Evolutionary conservation across 2,329 filamentous ascomycete genomes (phyloP), one percentile per base, ranked within the genome.

Genomic region (Whalleya microplaca): DNA sequence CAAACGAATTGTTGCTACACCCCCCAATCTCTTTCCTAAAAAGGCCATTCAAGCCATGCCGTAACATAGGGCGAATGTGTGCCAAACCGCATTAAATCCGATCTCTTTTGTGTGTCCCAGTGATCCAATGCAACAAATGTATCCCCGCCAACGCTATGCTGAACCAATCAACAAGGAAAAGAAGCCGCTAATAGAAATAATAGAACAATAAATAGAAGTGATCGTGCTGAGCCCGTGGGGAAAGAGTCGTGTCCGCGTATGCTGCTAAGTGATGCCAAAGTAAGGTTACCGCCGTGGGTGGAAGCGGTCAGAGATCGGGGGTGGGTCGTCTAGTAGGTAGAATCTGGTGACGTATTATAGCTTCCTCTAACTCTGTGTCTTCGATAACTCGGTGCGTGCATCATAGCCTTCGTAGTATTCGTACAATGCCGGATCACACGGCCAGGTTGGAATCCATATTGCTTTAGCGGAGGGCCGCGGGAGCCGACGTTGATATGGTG

Each of bases 401-500:
- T 57, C 55, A 51, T 62, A 59, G 62, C 63, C 66, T 62, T 59
- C 61, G 27, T 58, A 64, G 58, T 41, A 61, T 49, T 51, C 48
- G 51, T 56, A 51, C 44, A 29, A 40, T 55, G 54, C 43, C 46
- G 43, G 53, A 45, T 54, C 51, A 56, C 50, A 54, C 48, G 46
- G 58, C 52, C 54, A 53, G 53, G 50, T 43, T 45, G 29, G 52
- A 10, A 41, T 21, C 18, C 53, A 49, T 45, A 57, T 46, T 47
- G 57, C 48, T 56, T 64, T 46, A 43, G 56, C 48, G 49, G 20
- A 69, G 58, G 21, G 59, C 63, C 53, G 69, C 58, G 45, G 74
- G 72, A 55, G 74, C 71, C 44, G 75, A 77, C 42, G 70, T 73
- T 55, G 74, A 74, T 65, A 73, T 70, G 61, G 73, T 69, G 56